Evolutionary conservation across 106 monocot species (phyloP).

Genomic region (Dendrobium catenatum): DNA sequence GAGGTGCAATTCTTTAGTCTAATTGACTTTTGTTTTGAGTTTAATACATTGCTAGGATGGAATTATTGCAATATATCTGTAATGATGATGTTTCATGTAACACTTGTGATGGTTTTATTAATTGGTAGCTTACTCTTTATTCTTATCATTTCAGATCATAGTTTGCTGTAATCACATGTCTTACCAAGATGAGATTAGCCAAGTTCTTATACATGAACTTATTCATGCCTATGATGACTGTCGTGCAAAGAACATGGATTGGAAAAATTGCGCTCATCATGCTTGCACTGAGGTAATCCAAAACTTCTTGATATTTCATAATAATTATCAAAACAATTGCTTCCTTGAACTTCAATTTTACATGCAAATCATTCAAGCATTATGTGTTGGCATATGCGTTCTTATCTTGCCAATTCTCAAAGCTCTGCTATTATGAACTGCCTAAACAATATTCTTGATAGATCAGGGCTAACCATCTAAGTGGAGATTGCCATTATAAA

Average conservation of each 20-base stretch:
- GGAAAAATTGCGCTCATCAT: constrained; percentile 95
- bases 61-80: not conserved
- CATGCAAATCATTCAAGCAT: not conserved
- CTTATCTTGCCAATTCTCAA: not conserved
- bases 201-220: constrained; percentile 88
- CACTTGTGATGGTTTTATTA: not conserved
- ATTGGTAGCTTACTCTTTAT: not conserved
- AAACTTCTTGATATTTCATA: not conserved
- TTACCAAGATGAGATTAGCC: constrained; percentile 77
- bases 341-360: not conserved
- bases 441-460: constrained; percentile 12
- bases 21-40: not conserved
- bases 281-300: constrained; percentile 84
- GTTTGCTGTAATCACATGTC: constrained; percentile 82
- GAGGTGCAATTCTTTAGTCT: not conserved
- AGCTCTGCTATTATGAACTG: not conserved
- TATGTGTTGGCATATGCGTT: not conserved
- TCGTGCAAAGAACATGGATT: constrained; percentile 73
- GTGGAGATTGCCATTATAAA: constrained; percentile 81
- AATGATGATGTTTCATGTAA: not conserved
- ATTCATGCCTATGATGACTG: constrained; percentile 97
- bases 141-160: constrained; percentile 46
- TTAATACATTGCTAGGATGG: not conserved
- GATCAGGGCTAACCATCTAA: constrained; percentile 80
- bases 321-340: not conserved